Conservation (phyloP, 495 filamentous ascomycete genomes). For the Penicillium ochrochloron region DNA sequence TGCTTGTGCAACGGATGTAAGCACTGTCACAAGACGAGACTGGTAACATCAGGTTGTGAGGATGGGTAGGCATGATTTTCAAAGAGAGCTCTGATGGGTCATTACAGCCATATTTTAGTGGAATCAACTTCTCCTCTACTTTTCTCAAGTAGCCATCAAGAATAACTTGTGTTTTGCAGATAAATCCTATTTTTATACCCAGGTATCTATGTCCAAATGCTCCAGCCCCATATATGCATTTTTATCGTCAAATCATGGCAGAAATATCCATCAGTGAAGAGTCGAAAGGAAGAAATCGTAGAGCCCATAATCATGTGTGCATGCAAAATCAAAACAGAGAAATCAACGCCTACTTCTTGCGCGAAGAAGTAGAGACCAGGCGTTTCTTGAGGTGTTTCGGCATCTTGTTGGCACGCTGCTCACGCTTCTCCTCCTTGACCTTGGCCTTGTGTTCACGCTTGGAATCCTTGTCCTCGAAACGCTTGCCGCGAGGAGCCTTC, state of each 20-base stretch:
- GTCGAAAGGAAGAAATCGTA: constrained; percentile 18
- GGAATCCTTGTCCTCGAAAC: constrained; percentile 85
- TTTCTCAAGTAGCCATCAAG: neutral
- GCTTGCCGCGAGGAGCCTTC: constrained; percentile 79
- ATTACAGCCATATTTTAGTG: neutral
- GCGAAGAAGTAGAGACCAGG: constrained; percentile 44
- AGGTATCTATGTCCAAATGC: constrained; percentile 42
- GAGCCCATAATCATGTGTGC: constrained; percentile 23
- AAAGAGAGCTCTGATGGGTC: constrained; percentile 58
- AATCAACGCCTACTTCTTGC: constrained; percentile 43
- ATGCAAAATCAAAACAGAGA: constrained; percentile 12
- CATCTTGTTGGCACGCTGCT: constrained; percentile 90
- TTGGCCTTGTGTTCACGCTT: constrained; percentile 89
- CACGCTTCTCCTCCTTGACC: constrained; percentile 93
- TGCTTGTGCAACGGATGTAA: constrained; percentile 33
- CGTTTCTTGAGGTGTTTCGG: constrained; percentile 91
- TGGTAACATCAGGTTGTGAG: constrained; percentile 11
- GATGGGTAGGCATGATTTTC: constrained; percentile 39
- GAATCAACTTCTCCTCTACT: neutral
- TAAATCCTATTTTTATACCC: constrained; percentile 23
- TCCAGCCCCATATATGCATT: constrained; percentile 39
- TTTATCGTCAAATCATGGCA: constrained; percentile 39
- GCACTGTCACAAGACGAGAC: constrained; percentile 23
- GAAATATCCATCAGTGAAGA: constrained; percentile 17
- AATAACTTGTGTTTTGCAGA: constrained; percentile 10